phyloP scores from a whole-genome alignment of 2,329 filamentous ascomycete genomes.

The Claviceps pazoutovae region DNA sequence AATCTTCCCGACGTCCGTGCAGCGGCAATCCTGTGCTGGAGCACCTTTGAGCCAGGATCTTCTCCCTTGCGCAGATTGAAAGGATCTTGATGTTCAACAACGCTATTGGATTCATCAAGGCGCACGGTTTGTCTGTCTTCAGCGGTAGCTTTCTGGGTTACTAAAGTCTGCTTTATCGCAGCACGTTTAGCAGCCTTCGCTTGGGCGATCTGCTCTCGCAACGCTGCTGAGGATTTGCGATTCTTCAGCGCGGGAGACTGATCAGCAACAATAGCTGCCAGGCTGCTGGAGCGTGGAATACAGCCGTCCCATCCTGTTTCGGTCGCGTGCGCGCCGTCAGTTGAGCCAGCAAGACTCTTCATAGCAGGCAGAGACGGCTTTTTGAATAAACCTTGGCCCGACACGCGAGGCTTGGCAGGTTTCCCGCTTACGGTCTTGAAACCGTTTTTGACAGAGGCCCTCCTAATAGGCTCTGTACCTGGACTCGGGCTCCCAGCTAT shows the following conservation, averaged over 20 bases:
- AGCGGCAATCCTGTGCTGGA: conserved; percentile 57
- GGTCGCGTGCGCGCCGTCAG: conserved; percentile 1
- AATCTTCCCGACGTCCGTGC: conserved; percentile 68
- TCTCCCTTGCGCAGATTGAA: conserved; percentile 54
- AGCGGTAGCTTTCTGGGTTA: conserved; percentile 3
- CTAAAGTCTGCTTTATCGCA: conserved; percentile 22
- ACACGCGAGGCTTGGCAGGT: conserved; percentile 35
- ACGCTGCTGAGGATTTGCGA: conserved; percentile 59
- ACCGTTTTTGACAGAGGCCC: conserved; percentile 23
- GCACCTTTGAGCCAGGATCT: conserved; percentile 47
- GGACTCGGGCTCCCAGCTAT: conserved; percentile 24
- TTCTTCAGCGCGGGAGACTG: conserved; percentile 13
- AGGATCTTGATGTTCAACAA: conserved; percentile 42
- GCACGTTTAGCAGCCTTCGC: conserved; percentile 70
- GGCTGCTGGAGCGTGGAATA: conserved; percentile 12
- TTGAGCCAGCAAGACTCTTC: conserved; percentile 9
- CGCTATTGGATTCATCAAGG: conserved; percentile 34
- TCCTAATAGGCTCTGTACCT: conserved; percentile 17
- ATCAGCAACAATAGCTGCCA: conserved; percentile 7
- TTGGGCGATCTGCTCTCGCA: conserved; percentile 85
- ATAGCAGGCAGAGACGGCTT: conserved; percentile 38
- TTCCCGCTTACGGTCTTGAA: conserved; percentile 34
- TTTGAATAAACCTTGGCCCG: conserved; percentile 37
- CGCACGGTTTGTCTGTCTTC: conserved; percentile 27
- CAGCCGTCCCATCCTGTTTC: conserved; percentile 17